Evolutionary conservation across 139 green algal species (phyloP), one percentile per base, ranked within the genome.

Genomic region (Chlamydomonas applanata): DNA sequence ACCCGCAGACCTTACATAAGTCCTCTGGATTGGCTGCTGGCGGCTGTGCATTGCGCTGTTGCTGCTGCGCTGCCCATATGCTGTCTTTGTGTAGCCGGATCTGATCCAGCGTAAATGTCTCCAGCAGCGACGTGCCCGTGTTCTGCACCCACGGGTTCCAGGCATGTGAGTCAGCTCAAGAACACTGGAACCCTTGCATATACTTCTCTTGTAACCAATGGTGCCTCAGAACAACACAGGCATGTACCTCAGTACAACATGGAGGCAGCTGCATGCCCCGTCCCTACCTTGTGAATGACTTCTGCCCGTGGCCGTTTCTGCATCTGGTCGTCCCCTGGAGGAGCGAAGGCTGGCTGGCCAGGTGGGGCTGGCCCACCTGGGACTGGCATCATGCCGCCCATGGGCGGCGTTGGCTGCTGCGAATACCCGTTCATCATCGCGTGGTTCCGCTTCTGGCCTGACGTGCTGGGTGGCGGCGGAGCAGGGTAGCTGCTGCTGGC

Each of bases 71-170:
- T 27, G 71, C 40, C 1, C 81, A 79, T 27, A 91, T 85, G 13
- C 9, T 84, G 62, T 73, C 64, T 24, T 97, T 75, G 82, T 98
- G 94, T 16, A 71, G 46, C 24, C 82, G 57, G 57, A 99, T 97
- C 84, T 96, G 82, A 52, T 90, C 63, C 1, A 76, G 69, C 11
- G 62, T 88, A 72, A 99, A 97, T 19, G 87, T 92, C 84, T 99
- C 95, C 62, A 98, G 72, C 69, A 99, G 84, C 0, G 87, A 95
- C 9, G 94, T 98, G 35, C 92, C 93, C 13, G 82, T 87, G 73
- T 90, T 88, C 85, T 90, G 79, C 57, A 64, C 25, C 22, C 30
- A 33, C 22, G n/a, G n/a, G n/a, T n/a, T n/a, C n/a, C n/a, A n/a
- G n/a, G n/a, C n/a, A n/a, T n/a, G n/a, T n/a, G n/a, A n/a, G n/a